Conservation (phyloP, 2,329 filamentous ascomycete species). For the Cadophora luteo-olivacea region DNA sequence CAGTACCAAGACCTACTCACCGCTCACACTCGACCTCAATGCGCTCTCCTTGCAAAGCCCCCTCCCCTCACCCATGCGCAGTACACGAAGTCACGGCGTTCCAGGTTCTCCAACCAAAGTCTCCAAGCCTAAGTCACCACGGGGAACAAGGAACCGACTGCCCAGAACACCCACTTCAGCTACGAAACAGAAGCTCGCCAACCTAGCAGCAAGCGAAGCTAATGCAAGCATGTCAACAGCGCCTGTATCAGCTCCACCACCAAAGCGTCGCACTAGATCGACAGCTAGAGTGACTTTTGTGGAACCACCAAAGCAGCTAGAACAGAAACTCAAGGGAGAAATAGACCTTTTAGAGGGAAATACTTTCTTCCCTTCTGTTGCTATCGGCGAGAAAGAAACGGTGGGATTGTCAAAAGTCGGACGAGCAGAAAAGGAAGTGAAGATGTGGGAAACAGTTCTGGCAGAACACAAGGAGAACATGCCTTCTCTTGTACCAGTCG, state of each 20-base stretch:
- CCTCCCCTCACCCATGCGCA: constrained; percentile 1
- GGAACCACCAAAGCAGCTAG: background rate
- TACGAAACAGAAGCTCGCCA: constrained; percentile 10
- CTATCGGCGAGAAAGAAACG: constrained; percentile 28
- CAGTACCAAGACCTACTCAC: constrained; percentile 13
- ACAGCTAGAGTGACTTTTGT: background rate
- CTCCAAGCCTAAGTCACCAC: constrained; percentile 16
- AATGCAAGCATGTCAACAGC: constrained; percentile 2
- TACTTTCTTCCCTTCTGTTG: constrained; percentile 23
- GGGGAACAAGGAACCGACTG: background rate
- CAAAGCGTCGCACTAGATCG: background rate
- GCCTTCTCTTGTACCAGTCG: constrained; percentile 25
- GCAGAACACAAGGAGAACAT: constrained; percentile 23
- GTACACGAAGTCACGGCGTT: background rate
- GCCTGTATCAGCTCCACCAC: background rate
- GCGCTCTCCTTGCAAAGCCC: constrained; percentile 9
- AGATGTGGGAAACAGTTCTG: constrained; percentile 29
- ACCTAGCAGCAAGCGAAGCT: constrained; percentile 1
- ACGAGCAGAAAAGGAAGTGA: constrained; percentile 27
- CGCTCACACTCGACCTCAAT: constrained; percentile 16
- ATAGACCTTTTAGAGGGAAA: constrained; percentile 6
- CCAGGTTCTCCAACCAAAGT: constrained; percentile 9
- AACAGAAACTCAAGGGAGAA: background rate
- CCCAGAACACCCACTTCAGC: constrained; percentile 5
- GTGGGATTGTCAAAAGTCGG: constrained; percentile 31